Evolutionary conservation across 1,139 yeast species (phyloP).

Genomic region (Candida smagusa): DNA sequence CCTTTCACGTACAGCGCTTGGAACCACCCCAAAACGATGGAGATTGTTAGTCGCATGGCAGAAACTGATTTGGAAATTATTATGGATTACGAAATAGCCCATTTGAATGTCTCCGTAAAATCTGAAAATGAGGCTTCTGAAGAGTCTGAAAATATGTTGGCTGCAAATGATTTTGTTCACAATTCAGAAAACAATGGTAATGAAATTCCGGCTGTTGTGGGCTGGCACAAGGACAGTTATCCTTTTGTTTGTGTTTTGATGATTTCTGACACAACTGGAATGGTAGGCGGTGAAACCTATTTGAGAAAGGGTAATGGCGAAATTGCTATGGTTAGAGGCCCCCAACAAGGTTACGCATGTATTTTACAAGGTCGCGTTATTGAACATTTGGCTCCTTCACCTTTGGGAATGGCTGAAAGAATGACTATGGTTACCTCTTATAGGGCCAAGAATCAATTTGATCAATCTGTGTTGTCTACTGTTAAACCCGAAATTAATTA

Average conservation of each 20-base stretch:
- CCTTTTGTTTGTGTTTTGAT: conserved; percentile 64
- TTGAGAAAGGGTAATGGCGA: conserved; percentile 41
- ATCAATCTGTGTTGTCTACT: conserved; percentile 30
- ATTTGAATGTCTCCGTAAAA: conserved; percentile 45
- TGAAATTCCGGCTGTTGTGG: conserved; percentile 50
- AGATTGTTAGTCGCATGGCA: conserved; percentile 48
- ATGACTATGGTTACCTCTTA: conserved; percentile 47
- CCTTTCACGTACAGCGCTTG: conserved; percentile 54
- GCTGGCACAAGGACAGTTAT: conserved; percentile 59
- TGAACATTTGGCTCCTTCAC: conserved; percentile 55
- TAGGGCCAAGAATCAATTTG: conserved; percentile 24
- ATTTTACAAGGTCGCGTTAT: conserved; percentile 55
- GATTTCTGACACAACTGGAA: conserved; percentile 52
- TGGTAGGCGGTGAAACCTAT: conserved; percentile 62
- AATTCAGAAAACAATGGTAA: conserved; percentile 16
- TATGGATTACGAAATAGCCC: conserved; percentile 55
- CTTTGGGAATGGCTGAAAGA: conserved; percentile 50
- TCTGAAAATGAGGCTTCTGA: conserved; percentile 22
- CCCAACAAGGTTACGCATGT: conserved; percentile 52
- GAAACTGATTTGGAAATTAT: conserved; percentile 51
- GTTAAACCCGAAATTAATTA: conserved; percentile 39
- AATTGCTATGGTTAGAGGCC: conserved; percentile 48
- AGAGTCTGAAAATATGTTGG: too few species aligned
- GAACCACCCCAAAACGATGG: conserved; percentile 53
- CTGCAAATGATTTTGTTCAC: too few species aligned